Evolutionary conservation across 345 rosid genomes (phyloP).

Genomic region (Citrus mangshanensis): DNA sequence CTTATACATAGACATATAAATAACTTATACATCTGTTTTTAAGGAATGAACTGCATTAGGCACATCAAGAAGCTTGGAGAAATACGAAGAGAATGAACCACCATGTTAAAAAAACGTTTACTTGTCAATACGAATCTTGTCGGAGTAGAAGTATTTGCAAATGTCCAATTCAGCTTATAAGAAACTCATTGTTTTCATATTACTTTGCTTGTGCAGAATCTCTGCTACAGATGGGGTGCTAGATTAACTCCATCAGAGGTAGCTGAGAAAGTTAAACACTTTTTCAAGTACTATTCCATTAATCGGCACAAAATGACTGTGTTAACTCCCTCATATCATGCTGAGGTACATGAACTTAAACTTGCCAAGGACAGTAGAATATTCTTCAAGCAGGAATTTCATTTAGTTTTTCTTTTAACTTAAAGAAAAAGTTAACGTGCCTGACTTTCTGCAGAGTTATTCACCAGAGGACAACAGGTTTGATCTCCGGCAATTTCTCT

Average conservation of each 20-base stretch:
- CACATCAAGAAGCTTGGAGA: not conserved
- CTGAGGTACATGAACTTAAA: constrained; percentile 57
- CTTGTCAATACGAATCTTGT: not conserved
- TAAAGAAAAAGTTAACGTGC: not conserved
- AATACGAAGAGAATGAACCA: not conserved
- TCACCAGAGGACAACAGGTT: constrained; percentile 94
- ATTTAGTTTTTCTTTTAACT: not conserved
- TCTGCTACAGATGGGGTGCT: constrained; percentile 91
- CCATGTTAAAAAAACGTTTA: not conserved
- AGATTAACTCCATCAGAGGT: constrained; percentile 74
- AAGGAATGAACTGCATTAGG: not conserved
- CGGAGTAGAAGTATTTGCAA: not conserved
- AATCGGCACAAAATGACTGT: constrained; percentile 97
- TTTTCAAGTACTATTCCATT: constrained; percentile 91
- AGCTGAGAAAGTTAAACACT: constrained; percentile 86
- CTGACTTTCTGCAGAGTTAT: constrained; percentile 57
- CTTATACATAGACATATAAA: not conserved
- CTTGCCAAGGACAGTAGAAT: not conserved
- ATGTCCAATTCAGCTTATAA: not conserved
- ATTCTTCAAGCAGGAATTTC: not conserved
- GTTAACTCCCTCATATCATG: constrained; percentile 91
- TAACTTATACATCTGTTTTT: not conserved
- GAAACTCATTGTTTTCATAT: constrained; percentile 8
- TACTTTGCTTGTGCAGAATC: constrained; percentile 49
- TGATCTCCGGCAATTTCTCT: constrained; percentile 86